Evolutionary conservation across 345 rosid genomes (phyloP).

Genomic region (Punica granatum): DNA sequence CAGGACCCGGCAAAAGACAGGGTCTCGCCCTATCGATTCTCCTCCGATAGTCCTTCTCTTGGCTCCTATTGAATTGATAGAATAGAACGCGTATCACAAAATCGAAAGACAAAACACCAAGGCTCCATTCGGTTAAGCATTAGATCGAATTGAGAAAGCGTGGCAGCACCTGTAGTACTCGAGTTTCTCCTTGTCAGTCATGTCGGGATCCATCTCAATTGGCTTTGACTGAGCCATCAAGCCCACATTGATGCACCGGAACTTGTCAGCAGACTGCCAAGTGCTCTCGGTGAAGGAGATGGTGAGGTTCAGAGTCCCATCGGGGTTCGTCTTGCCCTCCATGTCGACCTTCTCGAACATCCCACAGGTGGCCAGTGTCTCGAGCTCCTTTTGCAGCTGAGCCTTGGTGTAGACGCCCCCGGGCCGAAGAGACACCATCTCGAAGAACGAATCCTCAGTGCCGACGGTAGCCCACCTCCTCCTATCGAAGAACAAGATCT

Average conservation of each 20-base stretch:
- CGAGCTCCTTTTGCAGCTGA: conserved; percentile 81
- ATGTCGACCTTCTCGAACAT: conserved; percentile 96
- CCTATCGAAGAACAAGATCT: conserved; percentile 70
- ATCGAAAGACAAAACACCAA: not conserved
- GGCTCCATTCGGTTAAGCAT: not conserved
- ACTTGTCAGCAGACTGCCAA: conserved; percentile 84
- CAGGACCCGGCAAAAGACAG: conserved; percentile 54
- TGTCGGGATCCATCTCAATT: conserved; percentile 78
- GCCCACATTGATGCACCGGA: conserved; percentile 88
- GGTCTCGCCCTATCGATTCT: conserved; percentile 79
- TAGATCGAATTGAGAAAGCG: not conserved
- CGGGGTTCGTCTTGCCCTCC: conserved; percentile 76
- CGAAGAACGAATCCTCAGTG: conserved; percentile 86
- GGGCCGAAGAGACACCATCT: conserved; percentile 84
- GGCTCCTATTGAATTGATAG: conserved; percentile 20
- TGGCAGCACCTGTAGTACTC: conserved; percentile 43
- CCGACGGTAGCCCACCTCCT: conserved; percentile 54
- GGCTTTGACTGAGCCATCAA: conserved; percentile 78
- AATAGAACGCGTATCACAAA: not conserved
- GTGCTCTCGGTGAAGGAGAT: conserved; percentile 83
- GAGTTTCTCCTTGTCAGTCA: conserved; percentile 93
- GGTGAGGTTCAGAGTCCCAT: conserved; percentile 59
- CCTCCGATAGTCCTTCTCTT: conserved; percentile 85
- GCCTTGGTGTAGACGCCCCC: conserved; percentile 83
- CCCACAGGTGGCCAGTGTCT: conserved; percentile 86